Conservation (phyloP, 164 flowering plant genomes). For the Sextonia rubra region DNA sequence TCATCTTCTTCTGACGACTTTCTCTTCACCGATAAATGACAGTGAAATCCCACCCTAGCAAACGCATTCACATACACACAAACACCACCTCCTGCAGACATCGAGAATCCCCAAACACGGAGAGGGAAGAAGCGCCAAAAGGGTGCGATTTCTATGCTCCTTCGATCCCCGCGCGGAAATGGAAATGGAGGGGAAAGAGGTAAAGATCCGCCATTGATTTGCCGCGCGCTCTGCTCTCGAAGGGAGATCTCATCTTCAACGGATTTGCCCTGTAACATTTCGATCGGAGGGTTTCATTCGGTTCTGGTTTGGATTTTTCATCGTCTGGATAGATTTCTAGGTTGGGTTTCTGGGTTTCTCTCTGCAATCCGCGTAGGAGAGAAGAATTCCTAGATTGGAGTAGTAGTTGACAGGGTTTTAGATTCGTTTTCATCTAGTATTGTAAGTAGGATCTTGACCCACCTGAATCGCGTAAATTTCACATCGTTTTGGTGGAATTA, state of each 20-base stretch:
- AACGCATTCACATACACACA: too few species aligned
- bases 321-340: neutral
- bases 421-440: neutral
- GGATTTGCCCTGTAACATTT: neutral
- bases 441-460: neutral
- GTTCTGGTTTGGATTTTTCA: neutral
- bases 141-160: neutral
- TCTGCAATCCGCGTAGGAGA: too few species aligned
- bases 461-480: neutral
- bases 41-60: neutral
- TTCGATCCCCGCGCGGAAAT: neutral
- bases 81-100: neutral
- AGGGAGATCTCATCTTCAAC: neutral
- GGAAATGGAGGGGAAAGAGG: neutral
- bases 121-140: neutral
- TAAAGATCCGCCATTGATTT: neutral
- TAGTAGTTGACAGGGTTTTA: neutral
- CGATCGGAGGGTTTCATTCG: neutral
- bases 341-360: neutral
- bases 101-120: neutral
- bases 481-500: neutral
- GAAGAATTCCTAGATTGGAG: too few species aligned
- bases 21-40: neutral
- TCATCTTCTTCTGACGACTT: neutral
- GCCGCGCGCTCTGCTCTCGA: neutral